These are phyloP conservation scores for Herpetomonas samuelpessoai DNA, from an alignment of 208 protist species.

Conservation along the genomic window DNA sequence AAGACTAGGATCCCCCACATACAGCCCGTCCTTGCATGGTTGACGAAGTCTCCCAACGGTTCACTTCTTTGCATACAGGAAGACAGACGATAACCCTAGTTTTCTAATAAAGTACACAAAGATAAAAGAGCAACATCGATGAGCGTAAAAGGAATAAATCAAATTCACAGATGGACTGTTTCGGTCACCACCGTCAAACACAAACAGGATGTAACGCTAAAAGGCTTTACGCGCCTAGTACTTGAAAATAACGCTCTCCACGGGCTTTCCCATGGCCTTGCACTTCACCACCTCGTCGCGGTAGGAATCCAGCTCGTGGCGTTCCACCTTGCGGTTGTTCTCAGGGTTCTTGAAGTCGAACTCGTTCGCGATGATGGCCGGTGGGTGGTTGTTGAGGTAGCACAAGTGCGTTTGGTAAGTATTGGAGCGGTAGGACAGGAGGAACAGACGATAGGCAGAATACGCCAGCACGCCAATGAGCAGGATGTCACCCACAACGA, in stretches of 20 bases:
- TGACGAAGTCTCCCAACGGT: too few species aligned
- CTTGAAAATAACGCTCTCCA: conserved; percentile 84
- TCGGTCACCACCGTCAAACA: too few species aligned
- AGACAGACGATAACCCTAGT: too few species aligned
- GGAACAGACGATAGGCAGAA: conserved; percentile 65
- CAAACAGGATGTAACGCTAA: too few species aligned
- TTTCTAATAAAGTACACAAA: too few species aligned
- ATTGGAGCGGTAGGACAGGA: conserved; percentile 51
- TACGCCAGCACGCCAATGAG: conserved; percentile 58
- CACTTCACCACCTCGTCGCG: conserved; percentile 60
- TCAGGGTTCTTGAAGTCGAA: conserved; percentile 72
- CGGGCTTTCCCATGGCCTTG: conserved; percentile 34
- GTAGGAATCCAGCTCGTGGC: conserved; percentile 67
- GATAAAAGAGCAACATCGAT: too few species aligned
- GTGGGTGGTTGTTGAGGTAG: conserved; percentile 62
- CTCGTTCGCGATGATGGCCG: conserved; percentile 86
- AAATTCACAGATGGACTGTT: too few species aligned
- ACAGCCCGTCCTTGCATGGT: too few species aligned
- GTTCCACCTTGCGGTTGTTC: conserved; percentile 65
- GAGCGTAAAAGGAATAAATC: too few species aligned
- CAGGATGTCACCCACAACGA: conserved; percentile 72
- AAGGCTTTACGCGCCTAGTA: conserved; percentile 58
- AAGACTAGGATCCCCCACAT: too few species aligned
- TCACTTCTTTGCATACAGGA: too few species aligned
- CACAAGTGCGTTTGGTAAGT: conserved; percentile 78